Evolutionary conservation across 345 rosid genomes (phyloP).

Genomic region (Theobroma cacao): DNA sequence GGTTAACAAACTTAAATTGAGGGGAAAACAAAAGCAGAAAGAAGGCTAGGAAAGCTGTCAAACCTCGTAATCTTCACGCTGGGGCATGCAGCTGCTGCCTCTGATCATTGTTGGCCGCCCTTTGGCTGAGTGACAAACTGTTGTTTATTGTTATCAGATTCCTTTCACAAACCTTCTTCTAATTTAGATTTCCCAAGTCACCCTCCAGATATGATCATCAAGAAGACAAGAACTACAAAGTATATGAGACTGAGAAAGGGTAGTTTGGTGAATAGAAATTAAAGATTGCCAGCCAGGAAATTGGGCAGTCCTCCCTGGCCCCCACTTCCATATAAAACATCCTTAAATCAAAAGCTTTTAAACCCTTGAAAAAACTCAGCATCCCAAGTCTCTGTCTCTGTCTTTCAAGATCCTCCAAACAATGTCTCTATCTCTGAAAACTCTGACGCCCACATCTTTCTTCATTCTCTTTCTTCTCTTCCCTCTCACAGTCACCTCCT

Average conservation of each 20-base stretch:
- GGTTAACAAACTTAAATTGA: background rate
- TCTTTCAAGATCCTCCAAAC: conserved; percentile 11
- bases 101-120: conserved; percentile 15
- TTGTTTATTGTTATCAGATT: background rate
- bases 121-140: background rate
- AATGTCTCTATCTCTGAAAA: conserved; percentile 39
- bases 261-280: conserved; percentile 3
- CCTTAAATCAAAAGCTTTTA: background rate
- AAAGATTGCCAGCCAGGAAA: conserved; percentile 6
- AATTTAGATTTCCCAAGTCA: background rate
- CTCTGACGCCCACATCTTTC: conserved; percentile 34
- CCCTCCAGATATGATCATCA: conserved; percentile 7
- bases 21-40: background rate
- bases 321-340: background rate
- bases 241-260: background rate
- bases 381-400: background rate
- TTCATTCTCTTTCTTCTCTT: conserved; percentile 25
- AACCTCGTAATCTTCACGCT: conserved; percentile 21
- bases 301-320: background rate
- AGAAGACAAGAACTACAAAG: background rate
- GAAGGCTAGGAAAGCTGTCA: background rate
- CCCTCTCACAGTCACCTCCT: conserved; percentile 24
- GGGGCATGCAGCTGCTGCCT: background rate
- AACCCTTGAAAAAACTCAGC: conserved; percentile 11
- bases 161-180: background rate